Percentiles rank a stretch among this genome's conserved stretches.
Conservation (phyloP, 2,329 filamentous ascomycete genomes). For the Microcyclospora tardicrescens region DNA sequence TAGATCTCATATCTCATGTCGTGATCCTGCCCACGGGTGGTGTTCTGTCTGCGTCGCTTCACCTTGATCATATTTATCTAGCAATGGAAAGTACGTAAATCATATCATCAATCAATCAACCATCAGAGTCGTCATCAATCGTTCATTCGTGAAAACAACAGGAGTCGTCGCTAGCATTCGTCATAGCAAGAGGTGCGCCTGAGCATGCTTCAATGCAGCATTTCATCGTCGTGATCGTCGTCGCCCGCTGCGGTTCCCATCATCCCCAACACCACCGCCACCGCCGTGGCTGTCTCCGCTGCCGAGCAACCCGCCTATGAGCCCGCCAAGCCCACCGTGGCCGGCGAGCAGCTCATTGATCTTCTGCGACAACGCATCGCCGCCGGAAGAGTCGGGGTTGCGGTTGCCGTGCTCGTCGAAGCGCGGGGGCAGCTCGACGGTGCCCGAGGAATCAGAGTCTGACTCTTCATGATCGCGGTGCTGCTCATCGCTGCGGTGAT, state of each 20-base stretch:
- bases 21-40: no score
- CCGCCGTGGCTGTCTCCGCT: not conserved
- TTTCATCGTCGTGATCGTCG: not conserved
- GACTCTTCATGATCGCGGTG: not conserved
- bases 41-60: no score
- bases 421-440: conserved; percentile 23
- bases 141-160: no score
- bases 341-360: conserved; percentile 20
- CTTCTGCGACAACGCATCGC: conserved; percentile 3
- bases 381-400: conserved; percentile 8
- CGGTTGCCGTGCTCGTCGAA: conserved; percentile 25
- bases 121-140: no score
- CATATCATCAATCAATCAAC: no score
- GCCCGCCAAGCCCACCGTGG: conserved; percentile 1
- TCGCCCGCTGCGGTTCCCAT: not conserved
- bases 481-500: not conserved
- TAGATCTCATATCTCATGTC: no score
- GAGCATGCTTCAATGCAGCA: no score
- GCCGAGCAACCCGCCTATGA: not conserved
- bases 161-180: no score
- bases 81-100: no score
- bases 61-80: no score
- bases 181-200: no score
- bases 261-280: not conserved
- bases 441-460: conserved; percentile 8